Conservation (phyloP, 768 basidiomycete genomes). For the Russula griseocarnosa region DNA sequence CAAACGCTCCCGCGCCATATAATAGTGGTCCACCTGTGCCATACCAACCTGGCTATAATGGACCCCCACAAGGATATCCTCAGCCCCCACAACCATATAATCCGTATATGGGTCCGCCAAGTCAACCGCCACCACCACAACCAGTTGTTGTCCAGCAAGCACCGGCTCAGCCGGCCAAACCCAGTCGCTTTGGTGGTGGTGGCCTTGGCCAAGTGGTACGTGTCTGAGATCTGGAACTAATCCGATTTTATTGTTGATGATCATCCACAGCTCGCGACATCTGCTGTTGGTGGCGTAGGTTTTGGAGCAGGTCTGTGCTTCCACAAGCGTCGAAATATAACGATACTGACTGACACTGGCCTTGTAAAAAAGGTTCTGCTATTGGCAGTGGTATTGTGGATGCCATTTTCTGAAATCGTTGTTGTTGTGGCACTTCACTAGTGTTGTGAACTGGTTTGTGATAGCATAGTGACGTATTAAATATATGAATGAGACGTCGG, state of each 20-base stretch:
- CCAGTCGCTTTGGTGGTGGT: constrained; percentile 16
- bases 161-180: constrained; percentile 16
- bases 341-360: constrained; percentile 1
- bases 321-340: background rate
- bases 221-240: background rate
- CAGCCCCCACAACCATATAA: constrained; percentile 29
- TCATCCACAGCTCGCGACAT: constrained; percentile 35
- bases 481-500: background rate
- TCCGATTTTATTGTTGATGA: background rate
- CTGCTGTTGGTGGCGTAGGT: constrained; percentile 61
- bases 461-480: background rate
- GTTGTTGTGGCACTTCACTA: background rate
- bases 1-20: constrained; percentile 21
- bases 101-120: constrained; percentile 26
- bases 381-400: constrained; percentile 49
- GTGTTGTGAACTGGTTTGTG: background rate
- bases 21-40: constrained; percentile 38
- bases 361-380: constrained; percentile 42
- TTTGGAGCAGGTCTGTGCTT: constrained; percentile 63
- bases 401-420: constrained; percentile 42
- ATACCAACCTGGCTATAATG: constrained; percentile 35
- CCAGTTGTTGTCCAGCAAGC: constrained; percentile 29
- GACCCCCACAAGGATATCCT: constrained; percentile 28
- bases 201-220: constrained; percentile 23
- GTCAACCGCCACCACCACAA: constrained; percentile 29